phyloP scores from a whole-genome alignment of 2,329 filamentous ascomycete species.

The Aspergillus fijiensis region DNA sequence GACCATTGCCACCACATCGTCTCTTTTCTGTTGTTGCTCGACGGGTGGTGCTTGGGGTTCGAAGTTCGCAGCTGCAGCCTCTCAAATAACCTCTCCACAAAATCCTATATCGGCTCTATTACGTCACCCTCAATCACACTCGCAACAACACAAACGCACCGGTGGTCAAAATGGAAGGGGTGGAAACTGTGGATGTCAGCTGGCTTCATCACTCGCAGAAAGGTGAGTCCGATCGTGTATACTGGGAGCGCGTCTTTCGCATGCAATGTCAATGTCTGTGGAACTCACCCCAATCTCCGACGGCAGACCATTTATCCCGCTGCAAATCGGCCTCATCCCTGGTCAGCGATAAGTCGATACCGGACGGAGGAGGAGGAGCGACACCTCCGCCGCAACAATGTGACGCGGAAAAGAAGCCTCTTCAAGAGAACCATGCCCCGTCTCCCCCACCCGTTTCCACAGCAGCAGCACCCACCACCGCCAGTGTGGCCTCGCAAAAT shows the following conservation, averaged over 20 bases:
- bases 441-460: constrained; percentile 16
- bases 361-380: constrained; percentile 25
- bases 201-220: constrained; percentile 85
- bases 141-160: not conserved
- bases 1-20: not conserved
- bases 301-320: constrained; percentile 36
- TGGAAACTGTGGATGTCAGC: constrained; percentile 81
- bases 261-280: not conserved
- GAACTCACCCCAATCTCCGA: constrained; percentile 6
- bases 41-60: not conserved
- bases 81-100: not conserved
- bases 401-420: constrained; percentile 24
- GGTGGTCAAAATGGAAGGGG: constrained; percentile 67
- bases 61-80: not conserved
- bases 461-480: constrained; percentile 12
- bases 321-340: constrained; percentile 38
- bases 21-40: not conserved
- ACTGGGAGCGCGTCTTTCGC: not conserved
- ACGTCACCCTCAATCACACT: not conserved
- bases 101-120: not conserved
- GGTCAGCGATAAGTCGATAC: constrained; percentile 28
- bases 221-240: constrained; percentile 54
- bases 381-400: constrained; percentile 16
- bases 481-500: constrained; percentile 16
- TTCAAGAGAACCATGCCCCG: constrained; percentile 23